Evolutionary conservation across 2,329 filamentous ascomycete genomes (phyloP), one percentile per base, ranked within the genome.

Genomic region (Anthostomella pinea): DNA sequence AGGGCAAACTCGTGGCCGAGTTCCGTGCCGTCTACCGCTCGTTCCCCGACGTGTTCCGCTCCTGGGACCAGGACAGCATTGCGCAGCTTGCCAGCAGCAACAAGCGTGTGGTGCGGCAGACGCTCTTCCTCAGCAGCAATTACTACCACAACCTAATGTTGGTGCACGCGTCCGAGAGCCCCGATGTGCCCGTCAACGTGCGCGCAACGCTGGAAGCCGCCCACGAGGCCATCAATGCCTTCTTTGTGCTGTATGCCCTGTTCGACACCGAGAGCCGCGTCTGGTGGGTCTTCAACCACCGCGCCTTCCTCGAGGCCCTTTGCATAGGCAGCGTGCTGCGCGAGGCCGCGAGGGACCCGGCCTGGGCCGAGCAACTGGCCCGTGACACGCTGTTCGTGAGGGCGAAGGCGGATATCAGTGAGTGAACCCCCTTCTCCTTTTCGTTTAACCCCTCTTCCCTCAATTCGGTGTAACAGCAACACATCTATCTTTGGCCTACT

Each of bases 221-320:
- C 0, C 81, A 87, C 51, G 83, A 85, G 55, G 85, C 85, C 4
- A 77, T 91, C 30, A 75, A 72, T 28, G 70, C 83, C 1, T 91
- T 89, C 57, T 89, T 90, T 58, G 70, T 88, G 39, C 70, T 89
- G 6, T 86, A 81, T 62, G 69, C 67, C 23, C 64, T 87, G 9
- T 80, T 89, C 44, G 78, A 83, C 48, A 68, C 69, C 11, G 86
- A 91, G 64, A 83, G 84, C 1, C 74, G 81, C 10, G 85, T 89
- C 1, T 90, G 85, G 85, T 91, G 85, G 85, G 84, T 87, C 1
- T 87, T 89, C 49, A 86, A 88, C 57, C 86, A 90, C 56, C 70
- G 86, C 1, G 85, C 85, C 0, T 90, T 90, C 54, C 70, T 90
- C 34, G 85, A 90, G 66, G 83, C 83, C 20, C 59, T 82, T 54